phyloP scores from a whole-genome alignment of 2,329 filamentous ascomycete species.

The Clonostachys rosea region DNA sequence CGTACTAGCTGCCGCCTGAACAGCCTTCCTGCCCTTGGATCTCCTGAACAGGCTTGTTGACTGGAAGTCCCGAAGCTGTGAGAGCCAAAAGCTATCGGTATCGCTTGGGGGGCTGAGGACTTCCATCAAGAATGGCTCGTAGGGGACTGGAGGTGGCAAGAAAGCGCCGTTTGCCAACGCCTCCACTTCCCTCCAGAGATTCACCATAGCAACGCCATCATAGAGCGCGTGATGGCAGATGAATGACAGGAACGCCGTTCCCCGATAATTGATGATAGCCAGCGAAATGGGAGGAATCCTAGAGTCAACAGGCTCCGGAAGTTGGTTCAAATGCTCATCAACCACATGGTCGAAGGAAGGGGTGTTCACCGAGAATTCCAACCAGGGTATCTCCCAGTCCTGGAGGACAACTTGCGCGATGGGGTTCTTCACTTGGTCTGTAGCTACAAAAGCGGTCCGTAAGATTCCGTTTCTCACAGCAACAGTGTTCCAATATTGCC shows the following conservation, averaged over 20 bases:
- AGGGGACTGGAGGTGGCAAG: slow-evolving; percentile 47
- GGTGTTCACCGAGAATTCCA: slow-evolving; percentile 19
- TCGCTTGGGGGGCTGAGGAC: slow-evolving; percentile 42
- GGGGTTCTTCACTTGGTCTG: slow-evolving; percentile 52
- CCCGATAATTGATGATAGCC: slow-evolving; percentile 27
- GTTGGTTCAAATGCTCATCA: slow-evolving; percentile 27
- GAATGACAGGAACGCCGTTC: slow-evolving; percentile 35
- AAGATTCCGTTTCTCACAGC: slow-evolving; percentile 68
- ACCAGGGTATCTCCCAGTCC: slow-evolving; percentile 34
- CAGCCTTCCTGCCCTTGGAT: slow-evolving; percentile 8
- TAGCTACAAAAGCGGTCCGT: slow-evolving; percentile 69
- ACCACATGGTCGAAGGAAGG: slow-evolving; percentile 28
- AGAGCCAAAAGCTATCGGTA: slow-evolving; percentile 63
- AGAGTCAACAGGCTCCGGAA: slow-evolving; percentile 37
- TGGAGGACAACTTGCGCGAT: slow-evolving; percentile 69
- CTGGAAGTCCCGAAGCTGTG: slow-evolving; percentile 46
- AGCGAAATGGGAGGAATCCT: slow-evolving; percentile 38
- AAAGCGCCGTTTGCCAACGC: slow-evolving; percentile 37
- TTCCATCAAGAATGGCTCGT: slow-evolving; percentile 59
- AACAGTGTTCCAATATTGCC: slow-evolving; percentile 58
- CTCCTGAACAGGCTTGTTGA: slow-evolving; percentile 17
- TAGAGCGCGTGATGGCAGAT: slow-evolving; percentile 78
- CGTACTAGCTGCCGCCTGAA: slow-evolving; percentile 18
- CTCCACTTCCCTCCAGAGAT: slow-evolving; percentile 69
- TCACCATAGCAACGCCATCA: slow-evolving; percentile 72